A percentile compares a stretch with the other conserved stretches of the same genome.
phyloP scores from a whole-genome alignment of 2,329 filamentous ascomycete species.

The Penicillium sp. region DNA sequence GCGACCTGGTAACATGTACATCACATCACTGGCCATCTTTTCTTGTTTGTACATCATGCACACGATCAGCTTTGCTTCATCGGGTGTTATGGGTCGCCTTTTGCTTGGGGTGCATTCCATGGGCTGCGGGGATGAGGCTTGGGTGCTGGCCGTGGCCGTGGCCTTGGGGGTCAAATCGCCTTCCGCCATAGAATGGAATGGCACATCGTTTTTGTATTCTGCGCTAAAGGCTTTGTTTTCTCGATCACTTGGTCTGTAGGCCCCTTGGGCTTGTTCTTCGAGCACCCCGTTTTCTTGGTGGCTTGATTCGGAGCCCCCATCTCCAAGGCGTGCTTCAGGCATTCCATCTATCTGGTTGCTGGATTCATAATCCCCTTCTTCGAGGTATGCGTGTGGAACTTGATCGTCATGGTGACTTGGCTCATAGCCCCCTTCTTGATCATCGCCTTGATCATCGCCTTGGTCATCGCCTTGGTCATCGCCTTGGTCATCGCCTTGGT shows the following conservation, averaged over 20 bases:
- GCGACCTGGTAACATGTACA: constrained; percentile 29
- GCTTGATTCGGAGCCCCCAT: background rate
- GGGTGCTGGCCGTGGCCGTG: background rate
- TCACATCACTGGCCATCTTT: constrained; percentile 33
- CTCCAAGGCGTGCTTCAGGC: background rate
- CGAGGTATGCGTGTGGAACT: background rate
- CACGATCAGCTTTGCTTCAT: constrained; percentile 35
- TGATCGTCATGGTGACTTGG: background rate
- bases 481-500: too few species aligned
- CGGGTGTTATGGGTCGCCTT: constrained; percentile 28
- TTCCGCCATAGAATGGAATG: constrained; percentile 2
- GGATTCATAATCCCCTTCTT: background rate
- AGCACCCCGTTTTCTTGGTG: background rate
- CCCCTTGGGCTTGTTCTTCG: background rate
- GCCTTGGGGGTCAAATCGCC: constrained; percentile 5
- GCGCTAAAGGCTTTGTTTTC: background rate
- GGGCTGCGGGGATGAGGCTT: background rate
- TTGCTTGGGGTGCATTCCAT: constrained; percentile 21
- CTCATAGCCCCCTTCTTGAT: background rate
- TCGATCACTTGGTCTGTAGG: background rate
- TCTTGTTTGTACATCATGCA: constrained; percentile 30
- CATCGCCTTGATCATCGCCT: background rate
- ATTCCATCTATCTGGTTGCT: background rate
- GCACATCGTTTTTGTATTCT: background rate
- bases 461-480: background rate